phyloP scores from a whole-genome alignment of 805 yeast genomes.

The Komagataella kurtzmanii region DNA sequence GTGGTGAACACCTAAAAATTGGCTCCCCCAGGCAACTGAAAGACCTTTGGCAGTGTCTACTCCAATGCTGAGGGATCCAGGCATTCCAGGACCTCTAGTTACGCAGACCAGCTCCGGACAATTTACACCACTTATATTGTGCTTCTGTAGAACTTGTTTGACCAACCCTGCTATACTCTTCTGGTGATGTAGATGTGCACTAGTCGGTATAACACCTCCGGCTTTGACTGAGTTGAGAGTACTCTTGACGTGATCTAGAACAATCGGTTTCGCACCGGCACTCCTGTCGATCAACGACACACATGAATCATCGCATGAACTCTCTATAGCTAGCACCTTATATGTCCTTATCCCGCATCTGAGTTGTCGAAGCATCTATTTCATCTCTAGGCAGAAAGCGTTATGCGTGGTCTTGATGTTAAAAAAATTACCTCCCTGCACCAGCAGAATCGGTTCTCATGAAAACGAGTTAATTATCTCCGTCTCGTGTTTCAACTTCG shows the following conservation, averaged over 20 bases:
- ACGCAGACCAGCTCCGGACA: conserved; percentile 72
- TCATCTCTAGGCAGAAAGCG: not conserved
- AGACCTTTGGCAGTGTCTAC: conserved; percentile 79
- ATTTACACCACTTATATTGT: conserved; percentile 14
- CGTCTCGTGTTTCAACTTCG: not conserved
- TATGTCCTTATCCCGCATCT: conserved; percentile 21
- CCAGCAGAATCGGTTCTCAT: not conserved
- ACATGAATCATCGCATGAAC: conserved; percentile 93
- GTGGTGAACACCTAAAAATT: conserved; percentile 85
- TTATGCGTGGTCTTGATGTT: not conserved
- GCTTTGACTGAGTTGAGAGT: conserved; percentile 51
- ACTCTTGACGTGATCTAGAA: conserved; percentile 44
- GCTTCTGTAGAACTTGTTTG: conserved; percentile 23
- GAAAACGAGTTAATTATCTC: not conserved
- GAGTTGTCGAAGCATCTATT: conserved; percentile 1
- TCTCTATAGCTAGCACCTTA: conserved; percentile 73
- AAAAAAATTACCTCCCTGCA: not conserved
- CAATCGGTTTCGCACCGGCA: conserved; percentile 23
- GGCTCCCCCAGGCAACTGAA: conserved; percentile 61
- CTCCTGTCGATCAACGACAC: conserved; percentile 60
- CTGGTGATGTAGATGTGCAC: conserved; percentile 75
- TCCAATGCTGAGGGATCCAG: conserved; percentile 75
- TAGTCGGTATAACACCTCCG: conserved; percentile 86
- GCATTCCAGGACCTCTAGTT: conserved; percentile 96
- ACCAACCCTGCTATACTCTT: conserved; percentile 38